Percentiles rank a stretch among this genome's conserved stretches.
Evolutionary conservation across 2,329 filamentous ascomycete species (phyloP).

Genomic region (Colletotrichum viniferum): DNA sequence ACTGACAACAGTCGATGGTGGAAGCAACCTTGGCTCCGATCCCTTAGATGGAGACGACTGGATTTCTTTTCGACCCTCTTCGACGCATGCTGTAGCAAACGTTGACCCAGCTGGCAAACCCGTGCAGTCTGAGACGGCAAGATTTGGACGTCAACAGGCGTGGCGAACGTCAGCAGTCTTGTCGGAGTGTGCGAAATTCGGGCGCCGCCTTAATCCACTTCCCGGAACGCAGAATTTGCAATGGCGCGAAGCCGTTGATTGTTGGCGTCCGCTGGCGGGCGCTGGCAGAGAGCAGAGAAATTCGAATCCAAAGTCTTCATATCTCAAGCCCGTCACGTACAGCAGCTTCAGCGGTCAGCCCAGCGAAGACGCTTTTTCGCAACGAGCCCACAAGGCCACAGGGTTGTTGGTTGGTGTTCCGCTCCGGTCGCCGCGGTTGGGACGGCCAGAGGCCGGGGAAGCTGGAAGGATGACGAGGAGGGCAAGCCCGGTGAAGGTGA

Average conservation of each 20-base stretch:
- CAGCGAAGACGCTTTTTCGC: not conserved
- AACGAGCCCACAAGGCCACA: not conserved
- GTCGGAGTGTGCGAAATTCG: not conserved
- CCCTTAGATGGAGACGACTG: not conserved
- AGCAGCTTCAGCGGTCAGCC: not conserved
- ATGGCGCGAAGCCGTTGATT: not conserved
- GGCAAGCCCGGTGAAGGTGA: not conserved
- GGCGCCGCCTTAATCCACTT: not conserved
- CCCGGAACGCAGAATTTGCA: not conserved
- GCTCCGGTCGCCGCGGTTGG: not conserved
- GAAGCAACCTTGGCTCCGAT: not conserved
- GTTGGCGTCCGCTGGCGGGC: not conserved
- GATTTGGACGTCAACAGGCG: not conserved
- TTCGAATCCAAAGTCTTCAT: not conserved
- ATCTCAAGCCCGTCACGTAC: not conserved
- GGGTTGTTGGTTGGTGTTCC: not conserved
- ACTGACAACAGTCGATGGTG: not conserved
- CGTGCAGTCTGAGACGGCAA: not conserved
- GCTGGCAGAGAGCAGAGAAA: not conserved
- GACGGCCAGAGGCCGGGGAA: not conserved
- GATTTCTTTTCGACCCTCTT: not conserved
- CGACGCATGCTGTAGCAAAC: not conserved
- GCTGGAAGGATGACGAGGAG: not conserved
- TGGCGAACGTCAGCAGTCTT: not conserved
- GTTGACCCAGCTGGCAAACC: not conserved